A percentile compares a stretch with the other conserved stretches of the same genome.
Evolutionary conservation across 2,329 filamentous ascomycete species (phyloP).

Genomic region (Diplocarpon rosae): DNA sequence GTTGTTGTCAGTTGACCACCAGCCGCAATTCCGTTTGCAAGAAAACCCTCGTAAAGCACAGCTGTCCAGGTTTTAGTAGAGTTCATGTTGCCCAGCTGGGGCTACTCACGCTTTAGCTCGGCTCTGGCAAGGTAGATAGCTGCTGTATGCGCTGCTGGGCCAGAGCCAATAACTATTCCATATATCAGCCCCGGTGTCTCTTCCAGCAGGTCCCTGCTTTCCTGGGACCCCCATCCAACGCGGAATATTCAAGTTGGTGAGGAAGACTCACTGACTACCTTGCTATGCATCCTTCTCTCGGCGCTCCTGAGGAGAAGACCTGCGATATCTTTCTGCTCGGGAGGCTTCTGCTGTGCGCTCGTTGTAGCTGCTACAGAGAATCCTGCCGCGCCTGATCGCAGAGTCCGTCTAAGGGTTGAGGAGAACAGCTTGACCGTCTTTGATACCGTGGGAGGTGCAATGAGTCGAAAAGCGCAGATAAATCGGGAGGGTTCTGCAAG

Average conservation of each 20-base stretch:
- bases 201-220: background rate
- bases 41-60: slow-evolving; percentile 93
- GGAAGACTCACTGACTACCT: slow-evolving; percentile 66
- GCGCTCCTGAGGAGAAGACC: slow-evolving; percentile 23
- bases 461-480: too few species aligned
- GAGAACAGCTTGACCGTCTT: slow-evolving; percentile 80
- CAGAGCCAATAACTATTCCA: slow-evolving; percentile 67
- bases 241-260: background rate
- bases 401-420: slow-evolving; percentile 57
- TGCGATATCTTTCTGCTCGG: slow-evolving; percentile 24
- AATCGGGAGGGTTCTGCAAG: too few species aligned
- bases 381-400: slow-evolving; percentile 63
- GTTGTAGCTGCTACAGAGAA: slow-evolving; percentile 63
- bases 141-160: slow-evolving; percentile 93
- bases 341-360: slow-evolving; percentile 47
- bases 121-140: slow-evolving; percentile 93
- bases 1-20: slow-evolving; percentile 97
- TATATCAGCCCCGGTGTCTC: slow-evolving; percentile 7
- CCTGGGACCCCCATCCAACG: background rate
- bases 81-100: background rate
- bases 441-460: background rate
- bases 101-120: slow-evolving; percentile 60
- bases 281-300: slow-evolving; percentile 70
- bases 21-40: slow-evolving; percentile 91
- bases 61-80: slow-evolving; percentile 35